Evolutionary conservation across 2,329 filamentous ascomycete genomes (phyloP).

Genomic region (Diaporthe destruens): DNA sequence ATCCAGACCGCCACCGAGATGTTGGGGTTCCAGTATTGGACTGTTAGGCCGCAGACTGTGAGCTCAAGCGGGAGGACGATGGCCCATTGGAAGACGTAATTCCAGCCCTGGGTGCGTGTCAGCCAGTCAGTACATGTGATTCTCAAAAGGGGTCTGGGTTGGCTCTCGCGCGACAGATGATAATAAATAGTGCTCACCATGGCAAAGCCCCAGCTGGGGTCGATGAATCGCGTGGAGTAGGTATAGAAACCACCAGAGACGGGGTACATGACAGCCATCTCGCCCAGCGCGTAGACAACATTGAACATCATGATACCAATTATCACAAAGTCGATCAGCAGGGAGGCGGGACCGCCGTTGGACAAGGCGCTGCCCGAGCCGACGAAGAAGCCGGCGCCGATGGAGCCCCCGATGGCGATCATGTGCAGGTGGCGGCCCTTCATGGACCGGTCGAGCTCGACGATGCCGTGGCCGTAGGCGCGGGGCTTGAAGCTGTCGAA

Average conservation of each 20-base stretch:
- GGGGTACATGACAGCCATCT: constrained; percentile 67
- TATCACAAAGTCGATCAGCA: constrained; percentile 65
- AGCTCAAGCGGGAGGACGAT: constrained; percentile 62
- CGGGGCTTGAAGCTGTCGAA: constrained; percentile 58
- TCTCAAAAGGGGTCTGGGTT: neutral
- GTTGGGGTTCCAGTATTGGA: constrained; percentile 62
- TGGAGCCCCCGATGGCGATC: constrained; percentile 68
- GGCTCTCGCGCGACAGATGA: neutral
- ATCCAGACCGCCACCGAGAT: constrained; percentile 66
- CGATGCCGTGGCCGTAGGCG: constrained; percentile 44
- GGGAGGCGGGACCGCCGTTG: constrained; percentile 59
- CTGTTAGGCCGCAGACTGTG: constrained; percentile 62
- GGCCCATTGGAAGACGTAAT: constrained; percentile 63
- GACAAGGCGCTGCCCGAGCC: constrained; percentile 65
- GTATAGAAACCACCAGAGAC: constrained; percentile 71
- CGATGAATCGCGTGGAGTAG: constrained; percentile 68
- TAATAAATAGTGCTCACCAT: constrained; percentile 56
- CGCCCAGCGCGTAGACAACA: constrained; percentile 72
- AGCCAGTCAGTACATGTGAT: neutral
- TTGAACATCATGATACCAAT: constrained; percentile 72
- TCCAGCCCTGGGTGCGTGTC: constrained; percentile 48
- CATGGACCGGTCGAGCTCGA: constrained; percentile 54
- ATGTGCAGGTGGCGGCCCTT: constrained; percentile 65
- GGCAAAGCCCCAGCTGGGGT: constrained; percentile 66
- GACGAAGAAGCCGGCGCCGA: constrained; percentile 73